Evolutionary conservation across 371 early-diverging fungal genomes (phyloP).

Genomic region (Cokeromyces recurvatus): DNA sequence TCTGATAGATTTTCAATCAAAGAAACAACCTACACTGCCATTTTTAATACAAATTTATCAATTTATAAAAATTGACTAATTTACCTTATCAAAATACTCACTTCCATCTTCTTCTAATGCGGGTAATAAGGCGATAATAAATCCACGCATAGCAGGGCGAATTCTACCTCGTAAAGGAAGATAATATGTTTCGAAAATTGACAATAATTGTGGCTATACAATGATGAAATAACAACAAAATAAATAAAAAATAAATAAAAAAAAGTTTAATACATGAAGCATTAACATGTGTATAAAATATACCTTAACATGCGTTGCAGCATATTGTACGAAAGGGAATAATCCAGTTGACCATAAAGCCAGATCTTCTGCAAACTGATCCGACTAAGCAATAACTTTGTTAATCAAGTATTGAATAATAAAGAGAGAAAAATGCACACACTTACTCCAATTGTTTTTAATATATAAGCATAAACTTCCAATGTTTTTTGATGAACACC

Average conservation of each 20-base stretch:
- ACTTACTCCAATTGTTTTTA: slow-evolving; percentile 77
- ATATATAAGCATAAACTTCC: slow-evolving; percentile 87
- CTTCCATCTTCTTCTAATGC: slow-evolving; percentile 89
- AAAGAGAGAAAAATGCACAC: not conserved
- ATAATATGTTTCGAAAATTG: slow-evolving; percentile 70
- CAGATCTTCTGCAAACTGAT: slow-evolving; percentile 78
- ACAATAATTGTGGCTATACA: slow-evolving; percentile 70
- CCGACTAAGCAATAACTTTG: slow-evolving; percentile 52
- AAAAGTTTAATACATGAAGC: too few species aligned
- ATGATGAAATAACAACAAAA: not conserved
- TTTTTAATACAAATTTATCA: too few species aligned
- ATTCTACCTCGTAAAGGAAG: slow-evolving; percentile 68
- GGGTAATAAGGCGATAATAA: slow-evolving; percentile 81
- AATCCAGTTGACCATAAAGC: slow-evolving; percentile 87
- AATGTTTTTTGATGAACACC: slow-evolving; percentile 98
- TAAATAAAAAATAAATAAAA: not conserved
- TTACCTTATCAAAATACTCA: slow-evolving; percentile 77
- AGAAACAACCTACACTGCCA: slow-evolving; percentile 49
- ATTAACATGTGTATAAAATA: too few species aligned
- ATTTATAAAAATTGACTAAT: not conserved
- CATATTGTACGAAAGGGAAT: slow-evolving; percentile 87
- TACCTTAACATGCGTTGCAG: slow-evolving; percentile 83
- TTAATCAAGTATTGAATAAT: too few species aligned
- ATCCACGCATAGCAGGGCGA: slow-evolving; percentile 72
- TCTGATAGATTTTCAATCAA: slow-evolving; percentile 68